A percentile compares a stretch with the other conserved stretches of the same genome.
These are phyloP conservation scores for Dactylellina drechsleri DNA, from an alignment of 2,329 filamentous ascomycete species.

Conservation along the genomic window DNA sequence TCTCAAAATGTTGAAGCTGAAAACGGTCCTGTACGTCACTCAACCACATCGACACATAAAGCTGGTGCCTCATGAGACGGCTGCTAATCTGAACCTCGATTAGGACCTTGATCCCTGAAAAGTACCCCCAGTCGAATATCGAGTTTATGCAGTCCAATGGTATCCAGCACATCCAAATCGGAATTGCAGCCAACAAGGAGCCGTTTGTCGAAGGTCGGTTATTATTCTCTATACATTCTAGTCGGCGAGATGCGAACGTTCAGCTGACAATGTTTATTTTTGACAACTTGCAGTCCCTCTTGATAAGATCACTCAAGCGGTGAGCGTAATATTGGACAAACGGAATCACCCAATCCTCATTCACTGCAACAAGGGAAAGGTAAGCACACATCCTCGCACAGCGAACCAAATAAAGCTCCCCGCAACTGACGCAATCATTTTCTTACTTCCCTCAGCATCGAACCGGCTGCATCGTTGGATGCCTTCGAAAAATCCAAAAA, in stretches of 20 bases:
- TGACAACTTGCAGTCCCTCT: slow-evolving; percentile 65
- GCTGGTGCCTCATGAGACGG: background rate
- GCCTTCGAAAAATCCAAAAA: slow-evolving; percentile 77
- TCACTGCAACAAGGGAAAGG: slow-evolving; percentile 92
- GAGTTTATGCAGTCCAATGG: slow-evolving; percentile 73
- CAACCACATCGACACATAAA: background rate
- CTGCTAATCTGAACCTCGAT: slow-evolving; percentile 15
- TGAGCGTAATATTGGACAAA: slow-evolving; percentile 76
- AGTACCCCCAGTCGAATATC: slow-evolving; percentile 65
- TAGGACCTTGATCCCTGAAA: slow-evolving; percentile 67
- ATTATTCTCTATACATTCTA: slow-evolving; percentile 12
- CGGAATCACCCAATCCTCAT: slow-evolving; percentile 82
- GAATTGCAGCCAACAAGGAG: slow-evolving; percentile 90
- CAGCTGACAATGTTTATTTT: slow-evolving; percentile 41
- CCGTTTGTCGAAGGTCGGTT: slow-evolving; percentile 66
- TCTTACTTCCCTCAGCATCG: slow-evolving; percentile 70
- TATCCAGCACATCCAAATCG: slow-evolving; percentile 78
- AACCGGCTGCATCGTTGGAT: slow-evolving; percentile 86
- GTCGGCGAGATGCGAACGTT: slow-evolving; percentile 33
- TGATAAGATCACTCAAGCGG: slow-evolving; percentile 74
- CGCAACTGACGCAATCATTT: slow-evolving; percentile 16
- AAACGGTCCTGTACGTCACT: slow-evolving; percentile 77
- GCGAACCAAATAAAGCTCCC: slow-evolving; percentile 5
- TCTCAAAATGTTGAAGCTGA: slow-evolving; percentile 74
- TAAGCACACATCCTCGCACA: slow-evolving; percentile 60